Percentiles rank a stretch among this genome's conserved stretches.
Evolutionary conservation across 2,329 filamentous ascomycete genomes (phyloP).

Genomic region (Colletotrichum trifolii): DNA sequence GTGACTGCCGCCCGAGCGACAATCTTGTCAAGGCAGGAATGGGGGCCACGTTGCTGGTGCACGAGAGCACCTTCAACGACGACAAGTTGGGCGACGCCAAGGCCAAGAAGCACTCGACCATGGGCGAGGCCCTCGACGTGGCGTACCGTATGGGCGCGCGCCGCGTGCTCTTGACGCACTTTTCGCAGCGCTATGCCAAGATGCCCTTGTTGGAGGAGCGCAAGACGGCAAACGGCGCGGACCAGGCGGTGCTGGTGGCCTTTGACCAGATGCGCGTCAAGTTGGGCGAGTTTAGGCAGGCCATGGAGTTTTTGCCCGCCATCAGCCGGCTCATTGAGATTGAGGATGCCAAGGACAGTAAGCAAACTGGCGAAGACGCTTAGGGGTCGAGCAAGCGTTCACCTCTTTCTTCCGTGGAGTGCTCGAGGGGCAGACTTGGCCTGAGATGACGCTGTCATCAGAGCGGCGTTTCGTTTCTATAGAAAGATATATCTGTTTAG

Average conservation of each 20-base stretch:
- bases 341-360: constrained; percentile 41
- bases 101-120: constrained; percentile 92
- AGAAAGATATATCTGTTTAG: too few relatives aligned
- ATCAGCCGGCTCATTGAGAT: constrained; percentile 66
- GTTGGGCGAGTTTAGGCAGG: constrained; percentile 75
- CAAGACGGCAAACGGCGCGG: constrained; percentile 49
- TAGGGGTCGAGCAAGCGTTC: too few relatives aligned
- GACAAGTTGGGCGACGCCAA: constrained; percentile 80
- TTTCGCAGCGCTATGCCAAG: constrained; percentile 93
- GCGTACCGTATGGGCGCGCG: constrained; percentile 83
- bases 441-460: too few relatives aligned
- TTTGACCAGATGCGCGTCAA: constrained; percentile 84
- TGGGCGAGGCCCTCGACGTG: constrained; percentile 83
- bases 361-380: neutral
- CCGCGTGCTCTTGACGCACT: constrained; percentile 89
- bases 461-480: too few relatives aligned
- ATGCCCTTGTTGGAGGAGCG: constrained; percentile 62
- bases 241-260: constrained; percentile 76
- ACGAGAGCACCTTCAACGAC: constrained; percentile 97
- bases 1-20: constrained; percentile 86
- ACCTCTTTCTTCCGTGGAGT: too few relatives aligned
- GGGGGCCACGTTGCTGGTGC: constrained; percentile 85
- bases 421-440: too few relatives aligned
- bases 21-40: constrained; percentile 77
- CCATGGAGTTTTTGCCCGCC: constrained; percentile 71